A percentile compares a stretch with the other conserved stretches of the same genome.
phyloP scores from a whole-genome alignment of 2,329 filamentous ascomycete species.

The Scytalidium sp. region DNA sequence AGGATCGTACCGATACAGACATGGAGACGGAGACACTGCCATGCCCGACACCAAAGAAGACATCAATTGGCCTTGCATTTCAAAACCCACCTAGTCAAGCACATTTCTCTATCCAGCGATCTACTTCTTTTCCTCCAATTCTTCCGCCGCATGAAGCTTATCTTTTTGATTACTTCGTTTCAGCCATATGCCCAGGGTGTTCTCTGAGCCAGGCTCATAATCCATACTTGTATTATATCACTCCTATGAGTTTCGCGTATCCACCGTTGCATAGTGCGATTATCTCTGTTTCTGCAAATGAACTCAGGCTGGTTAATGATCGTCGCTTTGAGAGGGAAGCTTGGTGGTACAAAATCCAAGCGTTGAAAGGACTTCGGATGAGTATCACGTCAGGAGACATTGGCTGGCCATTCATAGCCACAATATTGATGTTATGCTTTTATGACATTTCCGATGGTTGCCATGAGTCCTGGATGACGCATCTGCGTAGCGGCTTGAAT shows the following conservation, averaged over 20 bases:
- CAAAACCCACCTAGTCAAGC: neutral
- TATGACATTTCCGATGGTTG: slow-evolving; percentile 3
- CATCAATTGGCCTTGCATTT: too few species aligned
- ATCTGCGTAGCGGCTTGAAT: neutral
- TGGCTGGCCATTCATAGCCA: neutral
- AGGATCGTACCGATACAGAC: too few species aligned
- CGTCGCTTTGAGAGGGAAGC: slow-evolving; percentile 2
- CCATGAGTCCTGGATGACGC: slow-evolving; percentile 3
- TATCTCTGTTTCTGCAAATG: slow-evolving; percentile 3
- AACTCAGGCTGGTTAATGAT: slow-evolving; percentile 2
- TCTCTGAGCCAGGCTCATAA: slow-evolving; percentile 1
- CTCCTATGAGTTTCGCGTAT: neutral
- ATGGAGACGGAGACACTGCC: neutral
- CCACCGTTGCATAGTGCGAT: neutral
- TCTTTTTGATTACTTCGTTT: slow-evolving; percentile 3
- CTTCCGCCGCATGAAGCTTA: neutral
- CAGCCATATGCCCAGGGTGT: neutral
- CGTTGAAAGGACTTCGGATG: neutral
- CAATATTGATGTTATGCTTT: neutral
- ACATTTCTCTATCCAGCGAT: neutral
- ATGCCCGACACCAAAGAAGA: neutral
- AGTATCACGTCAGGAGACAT: neutral
- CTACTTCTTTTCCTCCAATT: neutral
- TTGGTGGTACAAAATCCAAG: neutral
- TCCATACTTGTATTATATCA: slow-evolving; percentile 1